Conservation (phyloP, 2,329 filamentous ascomycete species). For the Hysterium pulicare region DNA sequence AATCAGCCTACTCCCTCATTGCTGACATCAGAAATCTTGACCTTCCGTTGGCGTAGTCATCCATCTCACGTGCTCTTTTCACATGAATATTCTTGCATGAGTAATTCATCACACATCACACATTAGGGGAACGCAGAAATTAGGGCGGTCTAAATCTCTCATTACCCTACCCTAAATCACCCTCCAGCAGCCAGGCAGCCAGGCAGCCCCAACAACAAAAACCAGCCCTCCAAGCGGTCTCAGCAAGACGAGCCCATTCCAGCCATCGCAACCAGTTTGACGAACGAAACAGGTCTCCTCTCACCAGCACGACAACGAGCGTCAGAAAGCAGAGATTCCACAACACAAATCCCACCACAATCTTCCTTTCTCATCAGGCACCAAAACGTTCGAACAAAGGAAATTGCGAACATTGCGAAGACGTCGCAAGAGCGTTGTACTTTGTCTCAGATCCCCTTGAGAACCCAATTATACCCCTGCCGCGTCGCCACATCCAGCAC, state of each 20-base stretch:
- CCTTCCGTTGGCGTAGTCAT: too few species aligned
- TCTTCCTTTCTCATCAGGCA: neutral
- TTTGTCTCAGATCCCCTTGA: neutral
- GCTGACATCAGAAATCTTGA: too few species aligned
- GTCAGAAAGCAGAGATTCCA: constrained; percentile 1
- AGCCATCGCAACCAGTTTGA: neutral
- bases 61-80: too few species aligned
- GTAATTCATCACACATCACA: too few species aligned
- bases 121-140: neutral
- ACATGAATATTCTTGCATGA: too few species aligned
- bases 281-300: constrained; percentile 2
- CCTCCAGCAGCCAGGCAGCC: neutral
- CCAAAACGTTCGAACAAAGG: constrained; percentile 4
- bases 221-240: constrained; percentile 2
- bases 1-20: too few species aligned
- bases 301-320: constrained; percentile 1
- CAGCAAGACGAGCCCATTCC: constrained; percentile 3
- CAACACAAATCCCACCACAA: neutral
- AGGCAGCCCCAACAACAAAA: too few species aligned
- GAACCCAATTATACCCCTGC: neutral
- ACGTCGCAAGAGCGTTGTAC: constrained; percentile 10
- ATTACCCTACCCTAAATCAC: constrained; percentile 6
- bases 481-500: constrained; percentile 2
- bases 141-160: constrained; percentile 9
- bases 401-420: constrained; percentile 11